Evolutionary conservation across 2,329 filamentous ascomycete genomes (phyloP).

Genomic region (Talaromyces verruculosus): DNA sequence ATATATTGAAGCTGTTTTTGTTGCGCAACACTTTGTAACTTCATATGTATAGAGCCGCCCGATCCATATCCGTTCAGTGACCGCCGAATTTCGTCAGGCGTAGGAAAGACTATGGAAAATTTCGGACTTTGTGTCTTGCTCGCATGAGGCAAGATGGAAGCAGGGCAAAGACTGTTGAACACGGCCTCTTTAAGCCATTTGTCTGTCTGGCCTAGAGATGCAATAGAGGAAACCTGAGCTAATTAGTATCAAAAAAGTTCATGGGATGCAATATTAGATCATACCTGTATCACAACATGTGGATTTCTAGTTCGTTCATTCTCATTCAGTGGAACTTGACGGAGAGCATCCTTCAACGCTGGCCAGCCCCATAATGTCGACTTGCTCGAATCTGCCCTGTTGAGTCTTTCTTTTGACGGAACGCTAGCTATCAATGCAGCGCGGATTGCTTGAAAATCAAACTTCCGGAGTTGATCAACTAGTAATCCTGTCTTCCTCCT

Average conservation of each 20-base stretch:
- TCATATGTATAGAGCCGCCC: constrained; percentile 79
- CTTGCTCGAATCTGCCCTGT: constrained; percentile 42
- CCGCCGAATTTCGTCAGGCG: constrained; percentile 70
- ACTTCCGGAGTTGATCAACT: constrained; percentile 56
- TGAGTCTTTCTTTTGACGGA: constrained; percentile 63
- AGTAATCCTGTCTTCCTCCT: constrained; percentile 55
- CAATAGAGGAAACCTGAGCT: constrained; percentile 75
- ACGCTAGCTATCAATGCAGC: constrained; percentile 77
- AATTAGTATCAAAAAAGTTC: constrained; percentile 11
- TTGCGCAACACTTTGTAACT: constrained; percentile 68
- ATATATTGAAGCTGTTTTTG: constrained; percentile 72
- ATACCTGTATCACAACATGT: constrained; percentile 40
- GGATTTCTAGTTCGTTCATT: constrained; percentile 28
- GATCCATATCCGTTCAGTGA: constrained; percentile 77
- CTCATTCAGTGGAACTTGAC: constrained; percentile 51
- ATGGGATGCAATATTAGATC: background rate
- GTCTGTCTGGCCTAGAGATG: constrained; percentile 69
- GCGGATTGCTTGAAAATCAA: constrained; percentile 69
- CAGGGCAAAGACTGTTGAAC: constrained; percentile 48
- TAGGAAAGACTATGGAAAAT: constrained; percentile 78
- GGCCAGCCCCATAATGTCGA: constrained; percentile 74
- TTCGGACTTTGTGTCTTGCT: constrained; percentile 40
- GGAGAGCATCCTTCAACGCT: constrained; percentile 62
- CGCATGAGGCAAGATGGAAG: constrained; percentile 23
- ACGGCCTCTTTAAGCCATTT: constrained; percentile 70